Evolutionary conservation across 148 eudicot species (phyloP).

Genomic region (Oxyria digyna): DNA sequence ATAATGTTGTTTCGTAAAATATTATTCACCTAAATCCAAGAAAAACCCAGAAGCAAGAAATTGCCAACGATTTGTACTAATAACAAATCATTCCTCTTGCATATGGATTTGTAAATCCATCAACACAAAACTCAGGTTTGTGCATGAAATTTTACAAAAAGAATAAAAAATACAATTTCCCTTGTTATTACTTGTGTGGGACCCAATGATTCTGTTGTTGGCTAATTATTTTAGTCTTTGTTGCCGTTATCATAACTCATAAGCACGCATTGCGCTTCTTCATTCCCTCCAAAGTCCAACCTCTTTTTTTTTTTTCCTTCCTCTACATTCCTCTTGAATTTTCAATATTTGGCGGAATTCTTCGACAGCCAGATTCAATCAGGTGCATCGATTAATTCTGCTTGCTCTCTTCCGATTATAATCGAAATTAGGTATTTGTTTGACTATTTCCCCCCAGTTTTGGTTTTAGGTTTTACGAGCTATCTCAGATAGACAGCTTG

Average conservation of each 20-base stretch:
- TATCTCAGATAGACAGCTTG: background rate
- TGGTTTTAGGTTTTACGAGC: background rate
- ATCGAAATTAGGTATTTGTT: background rate
- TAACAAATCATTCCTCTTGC: background rate
- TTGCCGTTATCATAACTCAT: slow-evolving; percentile 49
- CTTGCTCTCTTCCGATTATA: background rate
- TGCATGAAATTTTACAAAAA: background rate
- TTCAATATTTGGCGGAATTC: background rate
- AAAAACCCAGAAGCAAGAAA: background rate
- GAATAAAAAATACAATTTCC: background rate
- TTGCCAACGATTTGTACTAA: background rate
- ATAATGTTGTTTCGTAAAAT: background rate
- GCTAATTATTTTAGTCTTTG: background rate
- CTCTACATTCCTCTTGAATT: slow-evolving; percentile 9
- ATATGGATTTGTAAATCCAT: background rate
- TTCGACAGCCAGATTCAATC: background rate
- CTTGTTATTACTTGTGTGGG: slow-evolving; percentile 11
- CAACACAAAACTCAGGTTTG: background rate
- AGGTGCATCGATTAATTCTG: background rate
- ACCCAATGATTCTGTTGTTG: background rate
- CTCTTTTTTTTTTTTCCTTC: slow-evolving; percentile 37
- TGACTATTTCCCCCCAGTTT: background rate
- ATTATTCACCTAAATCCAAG: background rate
- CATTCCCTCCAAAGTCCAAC: slow-evolving; percentile 43
- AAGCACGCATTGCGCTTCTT: slow-evolving; percentile 55